Conservation (phyloP, 2,329 filamentous ascomycete genomes). For the Neofusicoccum kwambonambiense region DNA sequence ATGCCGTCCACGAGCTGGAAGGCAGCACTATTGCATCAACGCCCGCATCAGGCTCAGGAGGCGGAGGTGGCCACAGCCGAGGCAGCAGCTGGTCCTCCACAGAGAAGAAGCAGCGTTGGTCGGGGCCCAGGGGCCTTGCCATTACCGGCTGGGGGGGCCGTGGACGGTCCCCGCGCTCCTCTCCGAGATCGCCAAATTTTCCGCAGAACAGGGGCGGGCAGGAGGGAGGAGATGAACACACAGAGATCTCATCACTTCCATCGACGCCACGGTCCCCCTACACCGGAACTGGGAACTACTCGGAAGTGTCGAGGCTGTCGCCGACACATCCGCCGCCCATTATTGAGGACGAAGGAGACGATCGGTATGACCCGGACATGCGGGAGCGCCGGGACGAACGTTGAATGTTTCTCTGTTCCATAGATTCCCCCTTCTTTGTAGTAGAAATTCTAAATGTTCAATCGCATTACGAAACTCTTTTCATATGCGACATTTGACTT, state of each 20-base stretch:
- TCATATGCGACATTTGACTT: too few relatives aligned
- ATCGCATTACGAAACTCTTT: too few relatives aligned
- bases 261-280: slow-evolving; percentile 1
- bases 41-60: not conserved
- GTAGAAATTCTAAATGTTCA: too few relatives aligned
- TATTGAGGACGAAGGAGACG: not conserved
- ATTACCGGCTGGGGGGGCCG: not conserved
- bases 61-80: not conserved
- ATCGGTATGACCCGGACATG: not conserved
- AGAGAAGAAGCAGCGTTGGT: not conserved
- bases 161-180: not conserved
- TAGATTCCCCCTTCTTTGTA: too few relatives aligned
- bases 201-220: not conserved
- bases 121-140: not conserved
- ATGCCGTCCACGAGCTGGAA: slow-evolving; percentile 2
- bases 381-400: not conserved
- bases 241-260: not conserved
- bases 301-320: not conserved
- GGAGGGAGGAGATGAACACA: not conserved
- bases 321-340: slow-evolving; percentile 8
- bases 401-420: not conserved
- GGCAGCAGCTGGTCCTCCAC: not conserved
- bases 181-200: not conserved
- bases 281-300: not conserved
- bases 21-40: not conserved